A percentile compares a stretch with the other conserved stretches of the same genome.
Evolutionary conservation across 2,329 filamentous ascomycete species (phyloP).

Genomic region (Colletotrichum falcatum): DNA sequence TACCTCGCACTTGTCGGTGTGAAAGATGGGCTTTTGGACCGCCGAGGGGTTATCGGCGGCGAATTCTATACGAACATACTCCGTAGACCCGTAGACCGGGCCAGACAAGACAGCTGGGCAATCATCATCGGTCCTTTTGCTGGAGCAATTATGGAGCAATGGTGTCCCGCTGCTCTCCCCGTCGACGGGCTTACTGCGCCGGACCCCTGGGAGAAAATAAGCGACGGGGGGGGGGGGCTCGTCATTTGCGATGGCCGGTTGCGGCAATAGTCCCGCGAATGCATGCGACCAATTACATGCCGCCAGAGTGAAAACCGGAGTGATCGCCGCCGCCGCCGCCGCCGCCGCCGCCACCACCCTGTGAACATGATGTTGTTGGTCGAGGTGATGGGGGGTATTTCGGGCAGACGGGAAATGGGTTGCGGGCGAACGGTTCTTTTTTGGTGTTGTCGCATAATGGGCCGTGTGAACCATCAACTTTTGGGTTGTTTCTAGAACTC

Average conservation of each 20-base stretch:
- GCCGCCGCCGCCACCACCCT: not conserved
- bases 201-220: slow-evolving; percentile 1
- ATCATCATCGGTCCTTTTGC: slow-evolving; percentile 17
- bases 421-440: too few relatives aligned
- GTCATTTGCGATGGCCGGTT: slow-evolving; percentile 1
- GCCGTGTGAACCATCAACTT: not conserved
- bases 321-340: not conserved
- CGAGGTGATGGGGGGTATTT: not conserved
- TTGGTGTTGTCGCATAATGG: too few relatives aligned
- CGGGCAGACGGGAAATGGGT: too few relatives aligned
- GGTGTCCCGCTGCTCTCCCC: too few relatives aligned
- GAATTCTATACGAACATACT: too few relatives aligned
- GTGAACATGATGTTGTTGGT: not conserved
- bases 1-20: not conserved
- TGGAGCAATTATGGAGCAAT: slow-evolving; percentile 28
- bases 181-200: too few relatives aligned
- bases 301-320: too few relatives aligned
- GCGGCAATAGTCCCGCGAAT: slow-evolving; percentile 35
- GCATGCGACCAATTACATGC: not conserved
- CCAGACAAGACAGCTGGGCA: slow-evolving; percentile 14
- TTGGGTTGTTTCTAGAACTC: not conserved
- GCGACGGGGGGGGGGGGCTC: not conserved
- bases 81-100: not conserved
- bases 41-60: not conserved
- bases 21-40: not conserved